phyloP scores from a whole-genome alignment of 805 yeast species.

The Wickerhamomyces alni region DNA sequence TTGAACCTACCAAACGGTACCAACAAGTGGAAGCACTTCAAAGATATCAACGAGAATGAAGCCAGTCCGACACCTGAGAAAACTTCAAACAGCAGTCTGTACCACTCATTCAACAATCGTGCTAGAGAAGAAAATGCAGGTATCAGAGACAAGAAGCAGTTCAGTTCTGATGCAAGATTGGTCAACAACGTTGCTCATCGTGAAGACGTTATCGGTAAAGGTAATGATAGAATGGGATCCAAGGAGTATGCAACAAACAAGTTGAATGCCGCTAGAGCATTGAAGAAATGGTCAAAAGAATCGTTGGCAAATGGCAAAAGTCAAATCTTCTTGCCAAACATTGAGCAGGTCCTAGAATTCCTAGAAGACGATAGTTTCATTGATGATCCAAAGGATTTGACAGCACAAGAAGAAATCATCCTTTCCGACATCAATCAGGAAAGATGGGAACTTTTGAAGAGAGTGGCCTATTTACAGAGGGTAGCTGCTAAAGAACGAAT shows the following conservation, averaged over 20 bases:
- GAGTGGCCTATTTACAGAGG: conserved; percentile 64
- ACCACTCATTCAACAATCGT: conserved; percentile 72
- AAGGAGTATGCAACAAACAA: conserved; percentile 42
- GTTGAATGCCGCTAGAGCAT: conserved; percentile 46
- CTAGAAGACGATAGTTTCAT: conserved; percentile 37
- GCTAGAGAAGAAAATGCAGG: conserved; percentile 88
- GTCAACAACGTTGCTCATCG: conserved; percentile 59
- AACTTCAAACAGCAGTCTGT: conserved; percentile 4
- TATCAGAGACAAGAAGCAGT: conserved; percentile 73
- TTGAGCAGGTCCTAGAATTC: conserved; percentile 51
- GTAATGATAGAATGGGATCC: conserved; percentile 55
- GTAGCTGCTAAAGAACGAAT: conserved; percentile 46
- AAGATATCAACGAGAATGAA: conserved; percentile 5
- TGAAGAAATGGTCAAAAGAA: conserved; percentile 49
- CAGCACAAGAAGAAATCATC: conserved; percentile 32
- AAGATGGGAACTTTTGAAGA: conserved; percentile 67
- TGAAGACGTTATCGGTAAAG: conserved; percentile 72
- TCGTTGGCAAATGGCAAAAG: conserved; percentile 29
- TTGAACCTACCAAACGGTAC: conserved; percentile 45
- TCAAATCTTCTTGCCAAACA: conserved; percentile 47
- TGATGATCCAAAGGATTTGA: conserved; percentile 24
- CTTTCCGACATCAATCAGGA: conserved; percentile 42
- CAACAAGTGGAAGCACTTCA: conserved; percentile 33
- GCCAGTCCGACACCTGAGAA: not conserved
- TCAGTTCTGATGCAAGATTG: conserved; percentile 78